Evolutionary conservation across 805 yeast species (phyloP).

Genomic region (Ogataea trehaloabstinens): DNA sequence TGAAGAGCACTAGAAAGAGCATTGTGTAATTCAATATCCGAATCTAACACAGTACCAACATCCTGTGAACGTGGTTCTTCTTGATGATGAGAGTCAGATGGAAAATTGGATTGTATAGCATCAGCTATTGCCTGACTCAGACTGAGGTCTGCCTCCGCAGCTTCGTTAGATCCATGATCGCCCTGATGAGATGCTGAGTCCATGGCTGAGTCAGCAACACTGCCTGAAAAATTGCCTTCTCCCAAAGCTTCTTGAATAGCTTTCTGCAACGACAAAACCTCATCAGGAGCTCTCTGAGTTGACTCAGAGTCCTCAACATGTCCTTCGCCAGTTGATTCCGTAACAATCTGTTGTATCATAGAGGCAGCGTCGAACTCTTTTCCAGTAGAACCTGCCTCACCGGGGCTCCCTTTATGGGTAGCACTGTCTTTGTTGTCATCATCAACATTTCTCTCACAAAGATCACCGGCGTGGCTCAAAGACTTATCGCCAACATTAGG

Average conservation of each 20-base stretch:
- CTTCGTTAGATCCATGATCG: conserved; percentile 4
- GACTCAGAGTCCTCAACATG: conserved; percentile 1
- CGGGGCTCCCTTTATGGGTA: conserved; percentile 2
- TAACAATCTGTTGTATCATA: conserved; percentile 13
- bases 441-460: background rate
- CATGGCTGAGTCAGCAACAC: background rate
- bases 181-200: background rate
- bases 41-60: background rate
- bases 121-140: conserved; percentile 25
- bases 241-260: conserved; percentile 17
- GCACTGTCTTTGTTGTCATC: conserved; percentile 2
- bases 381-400: conserved; percentile 6
- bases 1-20: conserved; percentile 15
- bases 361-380: conserved; percentile 14
- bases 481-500: background rate
- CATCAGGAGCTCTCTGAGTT: conserved; percentile 5
- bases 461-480: background rate
- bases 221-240: conserved; percentile 3
- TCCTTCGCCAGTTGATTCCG: background rate
- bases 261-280: conserved; percentile 4
- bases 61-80: conserved; percentile 3
- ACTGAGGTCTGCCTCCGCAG: conserved; percentile 7
- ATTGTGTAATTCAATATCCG: conserved; percentile 12
- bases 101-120: conserved; percentile 22
- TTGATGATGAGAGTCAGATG: conserved; percentile 3